Base-by-base conservation (phyloP, 2,329 filamentous ascomycete species). In the Epichloe hybrida region DNA sequence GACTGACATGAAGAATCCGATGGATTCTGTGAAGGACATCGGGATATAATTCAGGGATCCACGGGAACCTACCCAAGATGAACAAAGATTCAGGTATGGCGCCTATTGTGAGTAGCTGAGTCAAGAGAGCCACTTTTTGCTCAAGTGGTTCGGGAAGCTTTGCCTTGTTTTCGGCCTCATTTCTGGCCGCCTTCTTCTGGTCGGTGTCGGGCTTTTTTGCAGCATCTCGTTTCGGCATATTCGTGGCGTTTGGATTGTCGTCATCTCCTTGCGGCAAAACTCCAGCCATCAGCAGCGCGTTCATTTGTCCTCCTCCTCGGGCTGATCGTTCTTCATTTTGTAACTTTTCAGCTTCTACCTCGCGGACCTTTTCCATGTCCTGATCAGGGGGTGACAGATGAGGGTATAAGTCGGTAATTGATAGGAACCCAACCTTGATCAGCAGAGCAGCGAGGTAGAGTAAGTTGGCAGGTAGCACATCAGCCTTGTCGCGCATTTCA, bases 401-500 rank as follows among this genome's bases (percentile, higher is more conserved):
- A 15, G 89, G 84, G 64, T 95, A 97, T 1, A 98, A 72, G 62
- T 98, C 93, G 49, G 81, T 78, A 6, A 98, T 72, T 1, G 93
- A 96, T 53, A 98, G 88, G 65, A 98, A 98, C 1, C 93, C 94
- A 57, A 96, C 87, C 69, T 98, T 98, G 69, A 98, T 90, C 34
- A 98, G 78, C 36, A 97, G 77, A 1, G 93, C 90, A 0, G 90
- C 85, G 17, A 98, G 77, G 58, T 93, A 95, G 34, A 97, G 88
- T 3, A 98, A 75, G 59, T 98, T 98, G 39, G 93, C 87, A 0
- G 93, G 93, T 2, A 97, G 74, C 3, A 83, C 75, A 60, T 97
- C 93, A 1, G 77, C 72, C 50, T 82, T 77, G 53, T 87, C 81
- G 51, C 91, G 80, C 37, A 85, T 82, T 31, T 83, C 74, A 0